These are phyloP conservation scores for Ophiostoma triangulosporum DNA, from an alignment of 2,329 filamentous ascomycete species.

Conservation along the genomic window DNA sequence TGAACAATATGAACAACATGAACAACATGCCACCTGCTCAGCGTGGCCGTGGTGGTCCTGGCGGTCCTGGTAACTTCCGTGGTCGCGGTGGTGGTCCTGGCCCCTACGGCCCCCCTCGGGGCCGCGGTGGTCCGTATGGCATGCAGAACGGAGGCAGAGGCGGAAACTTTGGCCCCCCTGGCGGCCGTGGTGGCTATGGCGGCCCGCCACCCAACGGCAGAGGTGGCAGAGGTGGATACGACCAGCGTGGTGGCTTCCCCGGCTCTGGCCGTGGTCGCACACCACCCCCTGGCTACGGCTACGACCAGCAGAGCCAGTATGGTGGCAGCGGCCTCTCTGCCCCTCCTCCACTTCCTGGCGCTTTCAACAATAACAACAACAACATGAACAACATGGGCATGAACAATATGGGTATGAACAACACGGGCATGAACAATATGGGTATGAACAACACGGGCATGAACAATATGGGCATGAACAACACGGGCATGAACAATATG, in stretches of 20 bases:
- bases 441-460: not conserved
- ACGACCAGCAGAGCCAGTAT: slow-evolving; percentile 21
- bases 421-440: not conserved
- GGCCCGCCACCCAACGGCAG: not conserved
- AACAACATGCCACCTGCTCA: slow-evolving; percentile 17
- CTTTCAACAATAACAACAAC: slow-evolving; percentile 23
- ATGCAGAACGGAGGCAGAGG: slow-evolving; percentile 17
- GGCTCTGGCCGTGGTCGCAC: slow-evolving; percentile 19
- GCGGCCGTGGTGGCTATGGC: slow-evolving; percentile 24
- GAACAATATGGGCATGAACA: not conserved
- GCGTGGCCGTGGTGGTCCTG: slow-evolving; percentile 32
- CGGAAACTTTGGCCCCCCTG: slow-evolving; percentile 16
- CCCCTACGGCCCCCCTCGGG: slow-evolving; percentile 26
- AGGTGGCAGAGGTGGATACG: not conserved
- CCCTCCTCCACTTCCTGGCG: slow-evolving; percentile 24
- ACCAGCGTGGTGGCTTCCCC: not conserved
- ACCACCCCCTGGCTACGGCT: slow-evolving; percentile 32
- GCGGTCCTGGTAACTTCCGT: slow-evolving; percentile 31
- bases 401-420: not conserved
- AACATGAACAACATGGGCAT: slow-evolving; percentile 10
- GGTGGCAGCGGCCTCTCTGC: slow-evolving; percentile 18
- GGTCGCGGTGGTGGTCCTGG: slow-evolving; percentile 30
- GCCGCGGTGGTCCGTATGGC: slow-evolving; percentile 20
- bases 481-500: not conserved
- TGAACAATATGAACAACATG: slow-evolving; percentile 4